These are phyloP conservation scores for Pichia gijzeniarum DNA, from an alignment of 805 yeast species.

Conservation along the genomic window DNA sequence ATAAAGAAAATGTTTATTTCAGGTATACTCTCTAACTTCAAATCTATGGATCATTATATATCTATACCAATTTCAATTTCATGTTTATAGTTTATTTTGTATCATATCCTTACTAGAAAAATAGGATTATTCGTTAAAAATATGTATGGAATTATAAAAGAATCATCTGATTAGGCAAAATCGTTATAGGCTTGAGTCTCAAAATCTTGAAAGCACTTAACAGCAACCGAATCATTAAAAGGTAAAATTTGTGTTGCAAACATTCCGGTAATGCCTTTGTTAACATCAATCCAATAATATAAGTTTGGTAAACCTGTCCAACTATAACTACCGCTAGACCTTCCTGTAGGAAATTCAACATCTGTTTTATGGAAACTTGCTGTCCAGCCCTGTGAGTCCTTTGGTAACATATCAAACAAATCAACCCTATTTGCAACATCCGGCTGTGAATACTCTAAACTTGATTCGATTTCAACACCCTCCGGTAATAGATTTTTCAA, in stretches of 20 bases:
- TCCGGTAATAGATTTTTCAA: conserved; percentile 6
- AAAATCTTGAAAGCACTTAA: not conserved
- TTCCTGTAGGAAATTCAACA: conserved; percentile 6
- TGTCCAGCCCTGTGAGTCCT: conserved; percentile 8
- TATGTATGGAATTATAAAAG: too few species aligned
- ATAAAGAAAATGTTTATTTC: conserved; percentile 17
- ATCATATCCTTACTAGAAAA: too few species aligned
- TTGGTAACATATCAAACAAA: not conserved
- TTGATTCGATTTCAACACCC: conserved; percentile 2
- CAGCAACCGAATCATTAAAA: not conserved
- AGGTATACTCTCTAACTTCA: too few species aligned
- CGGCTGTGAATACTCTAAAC: conserved; percentile 6
- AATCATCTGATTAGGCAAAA: too few species aligned
- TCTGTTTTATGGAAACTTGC: conserved; percentile 7
- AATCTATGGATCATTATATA: too few species aligned
- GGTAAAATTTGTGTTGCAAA: conserved; percentile 10
- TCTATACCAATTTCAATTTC: too few species aligned
- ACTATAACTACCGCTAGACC: conserved; percentile 1
- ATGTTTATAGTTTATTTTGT: too few species aligned
- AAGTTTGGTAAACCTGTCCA: conserved; percentile 9
- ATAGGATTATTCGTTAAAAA: too few species aligned
- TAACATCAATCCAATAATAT: conserved; percentile 9
- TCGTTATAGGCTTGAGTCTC: conserved; percentile 5
- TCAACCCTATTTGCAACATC: not conserved
- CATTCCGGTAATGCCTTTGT: conserved; percentile 5